These are phyloP conservation scores for Bjerkandera adusta DNA, from an alignment of 1,284 basidiomycete genomes.

Conservation along the genomic window DNA sequence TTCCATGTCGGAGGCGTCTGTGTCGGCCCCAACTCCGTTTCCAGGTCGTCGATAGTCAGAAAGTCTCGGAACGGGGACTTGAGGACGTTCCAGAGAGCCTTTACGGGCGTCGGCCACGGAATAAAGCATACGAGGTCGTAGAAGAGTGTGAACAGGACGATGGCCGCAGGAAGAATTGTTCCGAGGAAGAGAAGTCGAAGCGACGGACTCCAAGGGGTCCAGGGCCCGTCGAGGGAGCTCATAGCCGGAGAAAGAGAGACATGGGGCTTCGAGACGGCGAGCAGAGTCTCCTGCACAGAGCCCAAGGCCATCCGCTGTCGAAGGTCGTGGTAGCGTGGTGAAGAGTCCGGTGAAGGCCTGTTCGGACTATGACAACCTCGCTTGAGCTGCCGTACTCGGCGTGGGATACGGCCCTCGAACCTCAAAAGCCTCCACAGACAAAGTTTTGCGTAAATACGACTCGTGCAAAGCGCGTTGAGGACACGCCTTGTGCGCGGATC, in stretches of 20 bases:
- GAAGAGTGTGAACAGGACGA: conserved; percentile 29
- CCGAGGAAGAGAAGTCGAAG: conserved; percentile 23
- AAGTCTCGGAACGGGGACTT: conserved; percentile 51
- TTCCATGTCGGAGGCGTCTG: conserved; percentile 31
- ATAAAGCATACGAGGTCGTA: conserved; percentile 8
- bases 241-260: neutral
- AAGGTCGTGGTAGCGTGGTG: neutral
- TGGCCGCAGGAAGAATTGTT: conserved; percentile 32
- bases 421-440: too few relatives aligned
- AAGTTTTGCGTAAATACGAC: neutral
- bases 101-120: conserved; percentile 24
- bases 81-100: conserved; percentile 27
- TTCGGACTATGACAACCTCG: neutral
- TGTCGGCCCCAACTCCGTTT: conserved; percentile 34
- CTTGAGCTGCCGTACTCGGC: neutral
- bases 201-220: neutral
- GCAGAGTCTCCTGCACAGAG: neutral
- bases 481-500: neutral
- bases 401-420: too few relatives aligned
- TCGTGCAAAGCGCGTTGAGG: neutral
- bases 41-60: conserved; percentile 48
- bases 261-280: neutral
- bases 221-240: neutral
- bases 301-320: neutral
- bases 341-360: neutral